Evolutionary conservation across 352 stramenopile genomes (phyloP).

Genomic region (Phytophthora tubulina): DNA sequence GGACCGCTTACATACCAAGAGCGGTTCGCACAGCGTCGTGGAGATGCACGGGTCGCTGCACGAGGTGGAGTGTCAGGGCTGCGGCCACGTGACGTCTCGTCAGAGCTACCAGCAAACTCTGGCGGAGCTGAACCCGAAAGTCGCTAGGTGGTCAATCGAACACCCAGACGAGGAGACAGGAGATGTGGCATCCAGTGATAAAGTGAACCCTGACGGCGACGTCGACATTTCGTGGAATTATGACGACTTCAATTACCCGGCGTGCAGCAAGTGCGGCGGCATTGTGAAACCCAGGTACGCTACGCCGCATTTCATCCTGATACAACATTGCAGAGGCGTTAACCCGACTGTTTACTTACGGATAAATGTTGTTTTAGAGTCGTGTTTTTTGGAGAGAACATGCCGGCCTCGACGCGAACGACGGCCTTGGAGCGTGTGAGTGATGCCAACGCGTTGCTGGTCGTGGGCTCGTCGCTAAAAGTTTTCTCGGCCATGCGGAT

Average conservation of each 20-base stretch:
- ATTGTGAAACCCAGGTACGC: slow-evolving; percentile 80
- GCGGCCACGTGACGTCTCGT: slow-evolving; percentile 76
- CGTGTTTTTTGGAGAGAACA: slow-evolving; percentile 98
- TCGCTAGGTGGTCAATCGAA: slow-evolving; percentile 50
- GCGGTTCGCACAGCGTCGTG: slow-evolving; percentile 89
- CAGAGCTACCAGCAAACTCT: slow-evolving; percentile 92
- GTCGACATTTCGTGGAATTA: slow-evolving; percentile 90
- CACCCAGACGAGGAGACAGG: slow-evolving; percentile 50
- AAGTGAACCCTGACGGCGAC: slow-evolving; percentile 93
- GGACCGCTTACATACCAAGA: slow-evolving; percentile 94
- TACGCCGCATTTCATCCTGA: slow-evolving; percentile 9
- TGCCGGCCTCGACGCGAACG: slow-evolving; percentile 85
- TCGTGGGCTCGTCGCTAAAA: slow-evolving; percentile 94
- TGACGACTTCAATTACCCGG: slow-evolving; percentile 82
- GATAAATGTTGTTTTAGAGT: slow-evolving; percentile 60
- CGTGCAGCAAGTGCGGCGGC: slow-evolving; percentile 79
- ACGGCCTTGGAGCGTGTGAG: slow-evolving; percentile 77
- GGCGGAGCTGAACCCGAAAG: slow-evolving; percentile 77
- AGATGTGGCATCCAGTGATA: slow-evolving; percentile 81
- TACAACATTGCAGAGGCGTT: background rate
- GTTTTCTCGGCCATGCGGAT: slow-evolving; percentile 96
- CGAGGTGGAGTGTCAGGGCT: slow-evolving; percentile 83
- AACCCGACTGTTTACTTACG: too few relatives aligned
- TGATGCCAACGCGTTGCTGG: slow-evolving; percentile 89
- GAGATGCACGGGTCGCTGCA: slow-evolving; percentile 96